Base-by-base conservation (phyloP, 345 rosid species). In the Litchi chinensis region DNA sequence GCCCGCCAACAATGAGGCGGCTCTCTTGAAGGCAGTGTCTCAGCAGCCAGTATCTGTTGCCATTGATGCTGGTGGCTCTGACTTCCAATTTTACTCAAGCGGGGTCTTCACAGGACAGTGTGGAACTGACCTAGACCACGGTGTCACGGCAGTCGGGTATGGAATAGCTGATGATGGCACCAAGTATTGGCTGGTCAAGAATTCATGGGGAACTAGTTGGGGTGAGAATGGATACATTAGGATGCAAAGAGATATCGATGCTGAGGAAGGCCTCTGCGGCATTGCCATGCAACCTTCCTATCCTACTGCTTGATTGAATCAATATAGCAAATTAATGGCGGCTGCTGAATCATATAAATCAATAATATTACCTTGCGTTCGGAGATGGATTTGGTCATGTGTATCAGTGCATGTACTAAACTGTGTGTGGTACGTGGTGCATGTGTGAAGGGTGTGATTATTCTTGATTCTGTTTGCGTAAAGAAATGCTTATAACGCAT, bases 111-210 rank as follows among this genome's bases (percentile, higher is more conserved):
- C 77, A 5, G 82, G 82, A 57, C 18, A 66, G 12, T 79, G 82
- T 16, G 77, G 77, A 66, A 79, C 82, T 54, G 60, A 65, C 3
- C 68, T 79, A 18, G 74, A 79, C 37, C 82, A 67, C 19, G 82
- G 73, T 18, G 82, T 79, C 54, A 67, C 82, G 0, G 77, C 77
- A 18, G 74, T 79, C 16, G 82, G 82, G 10, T 79, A 79, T 8
- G 77, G 77, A 19, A 57, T 68, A 56, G 41, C 19, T 40, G 43
- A n/a, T 60, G 56, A 79, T 41, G 82, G 82, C 12, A 73, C 65
- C 44, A 78, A 70, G 24, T 76, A 79, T 62, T 82, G 82, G 82
- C 32, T 79, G 11, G 70, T 82, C 32, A 82, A 82, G 82, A 79
- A 82, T 73, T 82, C 85, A 10, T 71, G 85, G 77, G 79, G 83